Evolutionary conservation across 2,329 filamentous ascomycete genomes (phyloP).

Genomic region (Paraconiothyrium sp.): DNA sequence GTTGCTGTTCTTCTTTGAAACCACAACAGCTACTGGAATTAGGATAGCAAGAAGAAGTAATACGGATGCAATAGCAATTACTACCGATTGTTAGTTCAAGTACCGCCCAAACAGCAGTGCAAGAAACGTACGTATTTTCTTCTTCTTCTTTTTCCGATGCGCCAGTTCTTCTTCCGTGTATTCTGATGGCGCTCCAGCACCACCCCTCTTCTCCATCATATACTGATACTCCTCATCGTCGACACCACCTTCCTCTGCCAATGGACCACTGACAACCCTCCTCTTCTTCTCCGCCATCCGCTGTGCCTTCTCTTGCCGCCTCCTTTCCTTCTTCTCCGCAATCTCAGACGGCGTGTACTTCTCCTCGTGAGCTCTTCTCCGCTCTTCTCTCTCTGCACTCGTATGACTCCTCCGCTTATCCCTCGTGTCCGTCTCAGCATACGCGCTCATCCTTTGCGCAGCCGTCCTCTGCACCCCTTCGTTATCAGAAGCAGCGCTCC

Average conservation of each 20-base stretch:
- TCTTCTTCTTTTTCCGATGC: constrained; percentile 52
- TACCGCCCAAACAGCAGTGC: not conserved
- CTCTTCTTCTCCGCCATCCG: constrained; percentile 49
- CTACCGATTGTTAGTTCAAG: constrained; percentile 30
- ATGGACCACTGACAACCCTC: constrained; percentile 58
- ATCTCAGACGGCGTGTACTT: constrained; percentile 51
- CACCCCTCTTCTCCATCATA: constrained; percentile 54
- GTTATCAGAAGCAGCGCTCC: constrained; percentile 20
- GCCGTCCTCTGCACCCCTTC: constrained; percentile 29
- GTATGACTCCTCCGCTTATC: constrained; percentile 39
- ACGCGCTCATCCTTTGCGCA: constrained; percentile 33
- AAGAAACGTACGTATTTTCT: constrained; percentile 67
- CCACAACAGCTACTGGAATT: constrained; percentile 58
- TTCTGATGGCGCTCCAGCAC: constrained; percentile 45
- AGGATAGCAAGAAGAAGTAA: constrained; percentile 57
- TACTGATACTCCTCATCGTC: constrained; percentile 54
- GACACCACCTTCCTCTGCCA: constrained; percentile 56
- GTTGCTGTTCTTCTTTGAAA: constrained; percentile 55
- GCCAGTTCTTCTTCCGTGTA: constrained; percentile 52
- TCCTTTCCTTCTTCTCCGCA: constrained; percentile 51
- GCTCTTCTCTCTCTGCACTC: constrained; percentile 43
- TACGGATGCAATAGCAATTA: constrained; percentile 50
- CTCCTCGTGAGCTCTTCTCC: constrained; percentile 37
- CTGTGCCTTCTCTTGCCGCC: constrained; percentile 55
- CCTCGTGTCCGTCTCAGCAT: constrained; percentile 29